phyloP scores from a whole-genome alignment of 352 stramenopile species.

The Globisporangium sylvaticum region DNA sequence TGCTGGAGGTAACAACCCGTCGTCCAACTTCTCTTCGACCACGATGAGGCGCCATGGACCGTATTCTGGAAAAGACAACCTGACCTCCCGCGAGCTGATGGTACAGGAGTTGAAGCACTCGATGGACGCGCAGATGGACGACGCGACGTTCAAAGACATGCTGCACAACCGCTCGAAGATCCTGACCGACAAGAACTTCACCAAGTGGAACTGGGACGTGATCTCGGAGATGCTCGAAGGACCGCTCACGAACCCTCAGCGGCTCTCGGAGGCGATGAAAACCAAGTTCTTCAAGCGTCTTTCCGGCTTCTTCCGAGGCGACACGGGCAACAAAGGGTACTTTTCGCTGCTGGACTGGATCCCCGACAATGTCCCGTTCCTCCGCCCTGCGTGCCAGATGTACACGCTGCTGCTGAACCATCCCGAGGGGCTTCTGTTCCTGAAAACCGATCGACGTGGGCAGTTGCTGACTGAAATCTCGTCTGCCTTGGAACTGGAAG shows the following conservation, averaged over 20 bases:
- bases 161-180: slow-evolving; percentile 83
- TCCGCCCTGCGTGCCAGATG: slow-evolving; percentile 86
- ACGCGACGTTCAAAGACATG: slow-evolving; percentile 88
- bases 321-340: slow-evolving; percentile 87
- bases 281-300: slow-evolving; percentile 92
- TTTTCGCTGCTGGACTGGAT: slow-evolving; percentile 89
- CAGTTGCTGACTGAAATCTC: slow-evolving; percentile 86
- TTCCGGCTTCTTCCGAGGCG: slow-evolving; percentile 88
- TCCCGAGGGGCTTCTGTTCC: slow-evolving; percentile 79
- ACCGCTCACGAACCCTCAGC: slow-evolving; percentile 79
- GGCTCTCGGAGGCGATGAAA: slow-evolving; percentile 87
- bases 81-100: slow-evolving; percentile 83
- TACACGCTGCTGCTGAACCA: slow-evolving; percentile 87
- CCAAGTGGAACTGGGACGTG: slow-evolving; percentile 91
- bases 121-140: slow-evolving; percentile 86
- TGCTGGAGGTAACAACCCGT: background rate
- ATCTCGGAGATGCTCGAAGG: slow-evolving; percentile 88
- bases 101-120: slow-evolving; percentile 85
- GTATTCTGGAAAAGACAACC: slow-evolving; percentile 43
- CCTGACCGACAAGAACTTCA: slow-evolving; percentile 88
- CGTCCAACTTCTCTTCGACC: slow-evolving; percentile 23
- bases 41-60: slow-evolving; percentile 11
- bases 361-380: slow-evolving; percentile 85
- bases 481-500: slow-evolving; percentile 77
- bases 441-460: slow-evolving; percentile 83